A percentile compares a stretch with the other conserved stretches of the same genome.
These are phyloP conservation scores for Polytolypa hystricis DNA, from an alignment of 2,329 filamentous ascomycete genomes.

Conservation along the genomic window DNA sequence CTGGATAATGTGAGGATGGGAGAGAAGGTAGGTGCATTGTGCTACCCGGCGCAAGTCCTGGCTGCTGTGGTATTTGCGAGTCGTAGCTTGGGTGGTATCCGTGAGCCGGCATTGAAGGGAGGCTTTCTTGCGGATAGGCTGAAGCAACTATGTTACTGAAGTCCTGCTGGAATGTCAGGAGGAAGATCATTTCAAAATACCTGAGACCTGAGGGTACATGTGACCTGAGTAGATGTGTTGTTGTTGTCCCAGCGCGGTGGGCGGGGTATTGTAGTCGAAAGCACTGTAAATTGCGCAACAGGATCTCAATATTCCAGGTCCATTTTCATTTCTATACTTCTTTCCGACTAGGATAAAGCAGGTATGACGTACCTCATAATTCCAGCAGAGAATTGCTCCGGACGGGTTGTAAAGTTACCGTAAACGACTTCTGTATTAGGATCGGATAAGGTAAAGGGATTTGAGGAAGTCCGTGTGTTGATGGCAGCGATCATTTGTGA, in stretches of 20 bases:
- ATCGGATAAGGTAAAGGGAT: neutral
- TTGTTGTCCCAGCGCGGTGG: neutral
- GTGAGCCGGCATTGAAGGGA: constrained; percentile 1
- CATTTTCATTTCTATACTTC: neutral
- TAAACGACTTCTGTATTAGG: neutral
- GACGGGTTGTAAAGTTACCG: neutral
- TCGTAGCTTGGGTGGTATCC: constrained; percentile 3
- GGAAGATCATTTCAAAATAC: constrained; percentile 3
- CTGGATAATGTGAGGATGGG: neutral
- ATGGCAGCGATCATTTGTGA: constrained; percentile 3
- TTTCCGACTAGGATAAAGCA: neutral
- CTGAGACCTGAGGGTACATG: constrained; percentile 5
- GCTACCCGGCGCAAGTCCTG: constrained; percentile 3
- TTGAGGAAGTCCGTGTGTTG: neutral
- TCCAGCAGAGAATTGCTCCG: neutral
- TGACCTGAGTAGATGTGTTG: constrained; percentile 1
- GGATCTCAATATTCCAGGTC: neutral
- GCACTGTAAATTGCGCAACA: neutral
- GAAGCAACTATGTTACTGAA: neutral
- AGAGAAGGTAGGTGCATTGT: neutral
- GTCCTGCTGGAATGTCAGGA: neutral
- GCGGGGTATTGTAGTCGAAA: neutral
- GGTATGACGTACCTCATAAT: constrained; percentile 3
- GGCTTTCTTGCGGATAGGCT: constrained; percentile 6
- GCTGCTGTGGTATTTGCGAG: constrained; percentile 1